These are phyloP conservation scores for Trichoderma koningiopsis DNA, from an alignment of 2,329 filamentous ascomycete species.

Conservation along the genomic window DNA sequence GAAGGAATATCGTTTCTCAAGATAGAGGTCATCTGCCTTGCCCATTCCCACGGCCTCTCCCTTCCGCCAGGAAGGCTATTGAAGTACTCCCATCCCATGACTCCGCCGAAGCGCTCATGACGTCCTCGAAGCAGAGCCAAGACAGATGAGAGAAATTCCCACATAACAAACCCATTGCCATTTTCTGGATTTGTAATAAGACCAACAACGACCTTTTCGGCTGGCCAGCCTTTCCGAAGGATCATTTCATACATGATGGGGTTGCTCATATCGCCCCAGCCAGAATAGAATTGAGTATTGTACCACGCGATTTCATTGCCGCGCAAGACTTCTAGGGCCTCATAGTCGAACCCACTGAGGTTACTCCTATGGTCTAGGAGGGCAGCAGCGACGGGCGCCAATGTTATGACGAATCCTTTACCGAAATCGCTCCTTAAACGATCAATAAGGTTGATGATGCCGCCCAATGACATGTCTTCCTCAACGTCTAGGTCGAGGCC, in stretches of 20 bases:
- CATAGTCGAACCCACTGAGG: conserved; percentile 81
- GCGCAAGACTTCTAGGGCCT: conserved; percentile 67
- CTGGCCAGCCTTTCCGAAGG: conserved; percentile 66
- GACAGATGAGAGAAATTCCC: conserved; percentile 50
- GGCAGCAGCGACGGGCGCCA: conserved; percentile 80
- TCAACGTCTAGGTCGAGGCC: conserved; percentile 81
- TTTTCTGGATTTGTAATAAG: conserved; percentile 78
- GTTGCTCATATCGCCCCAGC: conserved; percentile 66
- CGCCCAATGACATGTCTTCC: conserved; percentile 69
- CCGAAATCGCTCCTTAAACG: conserved; percentile 71
- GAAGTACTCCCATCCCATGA: conserved; percentile 97
- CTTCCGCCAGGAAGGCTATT: conserved; percentile 70
- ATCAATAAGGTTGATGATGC: conserved; percentile 68
- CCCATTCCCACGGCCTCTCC: conserved; percentile 76
- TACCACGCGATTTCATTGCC: conserved; percentile 77
- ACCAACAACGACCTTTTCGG: conserved; percentile 75
- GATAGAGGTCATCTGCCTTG: conserved; percentile 61
- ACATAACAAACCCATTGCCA: conserved; percentile 57
- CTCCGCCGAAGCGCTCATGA: conserved; percentile 75
- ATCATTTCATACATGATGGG: conserved; percentile 54
- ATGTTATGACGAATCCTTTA: conserved; percentile 70
- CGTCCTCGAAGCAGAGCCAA: conserved; percentile 45
- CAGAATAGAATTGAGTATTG: conserved; percentile 91
- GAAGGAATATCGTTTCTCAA: conserved; percentile 38
- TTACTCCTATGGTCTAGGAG: conserved; percentile 58